Evolutionary conservation across 2,329 filamentous ascomycete genomes (phyloP), one percentile per base, ranked within the genome.

Genomic region (Xylariaceae sp.): DNA sequence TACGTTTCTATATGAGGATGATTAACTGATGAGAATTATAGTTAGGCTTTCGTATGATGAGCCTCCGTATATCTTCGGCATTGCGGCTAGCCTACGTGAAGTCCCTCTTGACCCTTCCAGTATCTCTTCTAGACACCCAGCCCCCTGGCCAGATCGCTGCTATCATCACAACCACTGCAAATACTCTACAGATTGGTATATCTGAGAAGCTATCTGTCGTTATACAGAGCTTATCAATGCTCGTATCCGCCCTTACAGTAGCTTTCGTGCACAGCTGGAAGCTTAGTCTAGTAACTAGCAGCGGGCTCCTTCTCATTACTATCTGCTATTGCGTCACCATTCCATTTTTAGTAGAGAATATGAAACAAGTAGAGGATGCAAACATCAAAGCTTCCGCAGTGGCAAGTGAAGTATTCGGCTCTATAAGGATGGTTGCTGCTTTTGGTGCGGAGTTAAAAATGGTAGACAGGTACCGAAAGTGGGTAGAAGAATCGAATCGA

Each of bases 111-210:
- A 73, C 74, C 1, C 84, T 89, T 65, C 83, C 84, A 33, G 80
- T 89, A 35, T 82, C 85, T 48, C 81, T 86, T 24, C 81, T 89
- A 40, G 87, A 90, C 67, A 82, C 81, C 9, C 81, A 85, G 70
- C 82, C 82, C 0, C 75, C 82, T 1, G 85, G 85, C 1, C 77
- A 81, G 35, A 79, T 82, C 1, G 83, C 84, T 1, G 77, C 77
- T 11, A 84, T 85, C 45, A 86, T 88, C 59, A 87, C 85, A 0
- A 78, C 81, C 3, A 83, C 82, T 0, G 80, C 83, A 53, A 87
- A 87, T 65, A 79, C 77, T 1, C 72, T 87, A 7, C 84, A 87
- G 67, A 74, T 83, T 18, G 84, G 84, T 5, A 84, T 86, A 37
- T 85, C 83, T 0, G 83, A 86, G 64, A 85, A 85, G 64, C 72